Conservation (phyloP, 305 asterid genomes). For the Fraxinus albicans region DNA sequence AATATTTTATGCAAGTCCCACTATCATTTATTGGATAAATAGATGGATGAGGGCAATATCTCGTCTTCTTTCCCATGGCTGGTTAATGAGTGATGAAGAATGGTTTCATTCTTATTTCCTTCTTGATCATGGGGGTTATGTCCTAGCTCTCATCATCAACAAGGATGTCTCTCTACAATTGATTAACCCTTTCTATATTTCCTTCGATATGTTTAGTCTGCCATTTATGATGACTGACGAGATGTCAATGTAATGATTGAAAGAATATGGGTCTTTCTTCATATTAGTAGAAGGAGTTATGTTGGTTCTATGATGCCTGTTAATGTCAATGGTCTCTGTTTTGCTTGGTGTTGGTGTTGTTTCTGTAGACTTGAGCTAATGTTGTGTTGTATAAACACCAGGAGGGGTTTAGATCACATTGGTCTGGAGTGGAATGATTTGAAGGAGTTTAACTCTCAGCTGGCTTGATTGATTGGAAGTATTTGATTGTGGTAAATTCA, state of each 20-base stretch:
- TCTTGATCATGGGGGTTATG: background rate
- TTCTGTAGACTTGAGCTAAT: background rate
- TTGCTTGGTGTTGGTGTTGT: background rate
- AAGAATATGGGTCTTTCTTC: background rate
- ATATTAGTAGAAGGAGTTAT: background rate
- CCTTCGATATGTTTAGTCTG: background rate
- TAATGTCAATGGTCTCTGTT: background rate
- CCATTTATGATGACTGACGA: background rate
- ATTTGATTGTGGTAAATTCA: background rate
- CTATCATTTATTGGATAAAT: background rate
- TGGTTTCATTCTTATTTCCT: background rate
- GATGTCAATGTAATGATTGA: background rate
- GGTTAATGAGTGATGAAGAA: background rate
- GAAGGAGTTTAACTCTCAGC: background rate
- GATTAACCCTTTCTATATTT: background rate
- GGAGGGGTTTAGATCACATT: background rate
- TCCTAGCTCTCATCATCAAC: background rate
- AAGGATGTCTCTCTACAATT: background rate
- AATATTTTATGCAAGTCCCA: background rate
- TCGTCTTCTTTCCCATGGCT: background rate
- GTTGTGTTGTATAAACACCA: background rate
- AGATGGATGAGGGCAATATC: background rate
- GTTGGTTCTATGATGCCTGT: background rate
- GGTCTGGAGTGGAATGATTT: background rate
- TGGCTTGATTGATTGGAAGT: background rate